Conservation (phyloP, 2,329 filamentous ascomycete species). For the Fusarium sp. region DNA sequence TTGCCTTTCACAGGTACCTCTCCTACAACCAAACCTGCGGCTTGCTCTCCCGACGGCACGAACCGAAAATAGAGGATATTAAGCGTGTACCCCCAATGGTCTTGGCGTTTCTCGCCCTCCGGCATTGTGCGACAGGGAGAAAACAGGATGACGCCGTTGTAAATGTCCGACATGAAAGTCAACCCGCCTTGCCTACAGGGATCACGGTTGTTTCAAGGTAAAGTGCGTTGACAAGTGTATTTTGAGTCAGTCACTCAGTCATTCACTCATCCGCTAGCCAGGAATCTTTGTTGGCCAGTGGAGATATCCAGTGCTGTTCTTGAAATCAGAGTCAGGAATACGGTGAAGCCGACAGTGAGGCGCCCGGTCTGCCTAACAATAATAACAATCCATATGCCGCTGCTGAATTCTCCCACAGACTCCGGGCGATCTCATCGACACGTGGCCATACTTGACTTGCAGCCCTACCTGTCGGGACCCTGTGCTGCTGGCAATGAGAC, state of each 20-base stretch:
- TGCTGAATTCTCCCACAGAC: neutral
- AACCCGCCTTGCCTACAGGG: neutral
- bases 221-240: neutral
- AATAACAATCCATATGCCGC: neutral
- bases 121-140: neutral
- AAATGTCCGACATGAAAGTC: neutral
- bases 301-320: neutral
- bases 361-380: neutral
- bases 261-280: neutral
- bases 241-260: neutral
- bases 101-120: neutral
- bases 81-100: neutral
- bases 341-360: neutral
- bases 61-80: conserved; percentile 1
- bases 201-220: neutral
- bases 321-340: neutral
- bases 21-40: neutral
- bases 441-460: conserved; percentile 16
- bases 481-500: neutral
- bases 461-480: neutral
- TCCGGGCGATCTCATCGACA: neutral
- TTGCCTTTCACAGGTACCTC: neutral
- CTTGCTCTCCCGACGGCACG: conserved; percentile 6
- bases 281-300: neutral
- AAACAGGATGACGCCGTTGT: neutral